Base-by-base conservation (phyloP, 495 filamentous ascomycete species). In the Pseudomonodictys pantanalensis region DNA sequence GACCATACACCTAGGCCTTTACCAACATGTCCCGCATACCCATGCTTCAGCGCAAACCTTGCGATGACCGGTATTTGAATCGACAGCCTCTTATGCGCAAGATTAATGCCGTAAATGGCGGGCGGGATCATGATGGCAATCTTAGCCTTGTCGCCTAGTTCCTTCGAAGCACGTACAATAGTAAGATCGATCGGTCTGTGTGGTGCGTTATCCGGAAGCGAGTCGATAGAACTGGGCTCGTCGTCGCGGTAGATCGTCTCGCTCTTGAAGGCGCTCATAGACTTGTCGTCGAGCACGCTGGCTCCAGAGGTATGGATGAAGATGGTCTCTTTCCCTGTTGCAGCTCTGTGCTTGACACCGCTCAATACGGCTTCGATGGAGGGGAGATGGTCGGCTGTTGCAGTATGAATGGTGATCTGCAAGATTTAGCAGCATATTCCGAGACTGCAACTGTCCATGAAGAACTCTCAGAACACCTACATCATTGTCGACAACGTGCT, bases 301-400 rank as follows among this genome's bases (percentile, higher is more conserved):
- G 72, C 68, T 2, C 73, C 73, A 17, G 69, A 71, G 15, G 75
- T 77, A 43, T 77, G 75, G 52, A 78, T 76, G 65, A 67, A 76
- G 52, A 72, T 75, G 4, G 68, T 69, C 10, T 42, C 43, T 12
- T 62, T 58, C 1, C 65, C 69, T 22, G 55, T 60, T 2, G 64
- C 47, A 4, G 65, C 68, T 3, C 75, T 65, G 32, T 71, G 52
- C 39, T 58, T 46, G 46, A 75, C 53, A n/a, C 72, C 74, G 18
- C 65, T 66, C 1, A 77, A 35, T 2, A 76, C 59, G 8, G 74
- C 71, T 48, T 69, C 45, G 1, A 67, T 72, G 18, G 65, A 70
- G 1, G 71, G 67, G 26, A 75, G 46, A 30, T 77, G 65, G 51
- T 77, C 73, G 12, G 67, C 64, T 12, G 71, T 70, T 15, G 76